These are phyloP conservation scores for Pistacia atlantica DNA, from an alignment of 345 rosid genomes.

Conservation along the genomic window DNA sequence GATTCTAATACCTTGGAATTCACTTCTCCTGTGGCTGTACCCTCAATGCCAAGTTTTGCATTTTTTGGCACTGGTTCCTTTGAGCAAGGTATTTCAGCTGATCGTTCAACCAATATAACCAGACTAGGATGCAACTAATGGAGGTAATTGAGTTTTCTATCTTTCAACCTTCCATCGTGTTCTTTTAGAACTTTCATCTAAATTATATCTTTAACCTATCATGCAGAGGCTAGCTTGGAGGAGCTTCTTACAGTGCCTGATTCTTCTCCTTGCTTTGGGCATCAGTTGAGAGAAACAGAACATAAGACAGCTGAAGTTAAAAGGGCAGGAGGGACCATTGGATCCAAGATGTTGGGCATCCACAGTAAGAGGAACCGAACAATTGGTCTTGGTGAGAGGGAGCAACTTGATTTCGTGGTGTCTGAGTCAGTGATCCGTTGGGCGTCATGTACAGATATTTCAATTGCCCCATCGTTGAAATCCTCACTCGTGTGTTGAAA, in stretches of 20 bases:
- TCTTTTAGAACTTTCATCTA: not conserved
- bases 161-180: not conserved
- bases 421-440: slow-evolving; percentile 67
- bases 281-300: slow-evolving; percentile 36
- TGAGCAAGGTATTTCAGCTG: slow-evolving; percentile 25
- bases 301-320: slow-evolving; percentile 31
- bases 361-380: slow-evolving; percentile 61
- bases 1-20: slow-evolving; percentile 38
- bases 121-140: slow-evolving; percentile 20
- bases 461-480: slow-evolving; percentile 50
- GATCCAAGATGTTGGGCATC: slow-evolving; percentile 41
- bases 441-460: slow-evolving; percentile 65
- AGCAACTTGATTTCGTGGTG: slow-evolving; percentile 48
- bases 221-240: slow-evolving; percentile 33
- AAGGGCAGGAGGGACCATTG: slow-evolving; percentile 39
- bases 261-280: slow-evolving; percentile 27
- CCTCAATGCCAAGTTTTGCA: slow-evolving; percentile 62
- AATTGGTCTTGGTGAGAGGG: slow-evolving; percentile 56
- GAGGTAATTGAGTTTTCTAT: slow-evolving; percentile 38
- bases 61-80: slow-evolving; percentile 47
- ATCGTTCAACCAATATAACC: slow-evolving; percentile 21
- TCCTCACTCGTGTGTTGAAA: slow-evolving; percentile 63
- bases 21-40: slow-evolving; percentile 32
- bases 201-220: not conserved
- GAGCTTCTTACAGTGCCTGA: slow-evolving; percentile 30